phyloP scores from a whole-genome alignment of 23 red algal genomes.

The Gracilaria gracilis region DNA sequence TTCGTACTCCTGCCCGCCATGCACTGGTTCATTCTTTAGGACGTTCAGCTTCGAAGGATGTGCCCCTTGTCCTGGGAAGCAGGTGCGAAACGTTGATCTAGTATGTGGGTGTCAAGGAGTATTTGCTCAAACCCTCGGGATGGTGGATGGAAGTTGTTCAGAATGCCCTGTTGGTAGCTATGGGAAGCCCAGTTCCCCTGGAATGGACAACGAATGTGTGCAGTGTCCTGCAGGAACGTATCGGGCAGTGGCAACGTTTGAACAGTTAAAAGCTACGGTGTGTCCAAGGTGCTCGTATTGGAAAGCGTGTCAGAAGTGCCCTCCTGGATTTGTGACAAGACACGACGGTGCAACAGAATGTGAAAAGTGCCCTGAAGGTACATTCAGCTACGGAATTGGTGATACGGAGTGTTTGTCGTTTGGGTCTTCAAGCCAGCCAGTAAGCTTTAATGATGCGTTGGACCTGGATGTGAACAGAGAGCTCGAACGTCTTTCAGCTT shows the following conservation, averaged over 20 bases:
- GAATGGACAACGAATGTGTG: slow-evolving; percentile 5
- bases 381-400: slow-evolving; percentile 8
- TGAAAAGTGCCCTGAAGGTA: slow-evolving; percentile 16
- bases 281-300: background rate
- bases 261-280: background rate
- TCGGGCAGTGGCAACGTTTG: background rate
- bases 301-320: background rate
- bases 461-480: background rate
- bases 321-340: background rate
- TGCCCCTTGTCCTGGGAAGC: background rate
- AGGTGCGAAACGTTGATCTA: background rate
- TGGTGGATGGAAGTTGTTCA: slow-evolving; percentile 11
- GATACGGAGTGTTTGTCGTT: slow-evolving; percentile 24
- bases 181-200: background rate
- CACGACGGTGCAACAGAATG: slow-evolving; percentile 13
- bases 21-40: background rate
- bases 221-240: slow-evolving; percentile 14
- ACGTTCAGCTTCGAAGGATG: background rate
- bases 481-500: background rate
- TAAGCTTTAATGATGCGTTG: background rate
- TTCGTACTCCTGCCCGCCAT: background rate
- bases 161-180: slow-evolving; percentile 17
- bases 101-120: background rate
- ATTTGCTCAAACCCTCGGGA: background rate
- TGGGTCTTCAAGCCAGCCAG: background rate